Evolutionary conservation across 176 grass and related monocot genomes (phyloP).

Genomic region (Carex parvula): DNA sequence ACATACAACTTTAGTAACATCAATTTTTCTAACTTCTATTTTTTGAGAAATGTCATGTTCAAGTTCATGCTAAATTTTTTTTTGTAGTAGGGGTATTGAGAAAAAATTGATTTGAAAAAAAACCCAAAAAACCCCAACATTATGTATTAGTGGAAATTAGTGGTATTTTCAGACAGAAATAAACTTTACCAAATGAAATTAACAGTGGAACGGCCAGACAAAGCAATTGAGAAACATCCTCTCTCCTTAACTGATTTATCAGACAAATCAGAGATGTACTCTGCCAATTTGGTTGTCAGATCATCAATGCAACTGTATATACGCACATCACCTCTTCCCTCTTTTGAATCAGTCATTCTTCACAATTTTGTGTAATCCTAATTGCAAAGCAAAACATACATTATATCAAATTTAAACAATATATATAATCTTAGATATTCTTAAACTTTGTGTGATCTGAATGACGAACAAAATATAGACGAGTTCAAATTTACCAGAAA

Average conservation of each 20-base stretch:
- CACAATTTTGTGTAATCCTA: neutral
- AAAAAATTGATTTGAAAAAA: neutral
- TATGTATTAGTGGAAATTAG: neutral
- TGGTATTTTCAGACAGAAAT: neutral
- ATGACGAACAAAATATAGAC: neutral
- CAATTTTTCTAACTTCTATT: neutral
- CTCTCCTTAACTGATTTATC: slow-evolving; percentile 62
- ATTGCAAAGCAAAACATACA: neutral
- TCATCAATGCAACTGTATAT: slow-evolving; percentile 19
- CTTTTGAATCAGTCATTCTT: neutral
- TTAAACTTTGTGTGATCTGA: neutral
- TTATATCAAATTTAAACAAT: neutral
- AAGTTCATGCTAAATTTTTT: neutral
- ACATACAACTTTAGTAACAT: neutral
- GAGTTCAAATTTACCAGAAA: neutral
- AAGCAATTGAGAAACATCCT: slow-evolving; percentile 62
- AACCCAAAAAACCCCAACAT: neutral
- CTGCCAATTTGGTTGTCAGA: slow-evolving; percentile 39
- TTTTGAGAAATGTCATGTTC: neutral
- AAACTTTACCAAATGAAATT: slow-evolving; percentile 28
- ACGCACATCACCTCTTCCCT: slow-evolving; percentile 12
- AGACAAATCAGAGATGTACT: slow-evolving; percentile 74
- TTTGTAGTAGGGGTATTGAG: neutral
- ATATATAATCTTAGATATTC: neutral
- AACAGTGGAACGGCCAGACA: slow-evolving; percentile 74